Evolutionary conservation across 352 stramenopile species (phyloP).

Genomic region (Phytophthora foliorum): DNA sequence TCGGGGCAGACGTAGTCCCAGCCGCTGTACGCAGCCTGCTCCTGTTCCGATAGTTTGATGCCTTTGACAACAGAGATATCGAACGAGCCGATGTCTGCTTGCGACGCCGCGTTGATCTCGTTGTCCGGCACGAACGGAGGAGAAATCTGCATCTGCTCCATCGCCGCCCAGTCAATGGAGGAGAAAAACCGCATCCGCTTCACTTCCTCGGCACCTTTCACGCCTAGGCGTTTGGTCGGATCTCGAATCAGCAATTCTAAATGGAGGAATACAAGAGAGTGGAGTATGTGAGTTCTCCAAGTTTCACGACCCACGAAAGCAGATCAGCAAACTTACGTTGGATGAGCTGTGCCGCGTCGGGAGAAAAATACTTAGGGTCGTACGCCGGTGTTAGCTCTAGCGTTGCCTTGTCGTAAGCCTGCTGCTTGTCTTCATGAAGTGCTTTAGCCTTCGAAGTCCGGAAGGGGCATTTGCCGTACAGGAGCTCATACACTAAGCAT

Average conservation of each 20-base stretch:
- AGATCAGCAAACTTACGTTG: constrained; percentile 54
- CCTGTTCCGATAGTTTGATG: constrained; percentile 76
- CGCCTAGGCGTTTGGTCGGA: constrained; percentile 73
- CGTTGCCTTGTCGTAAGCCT: constrained; percentile 87
- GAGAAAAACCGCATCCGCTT: constrained; percentile 88
- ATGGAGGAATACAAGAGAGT: constrained; percentile 15
- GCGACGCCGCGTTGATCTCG: constrained; percentile 87
- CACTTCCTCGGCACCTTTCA: constrained; percentile 77
- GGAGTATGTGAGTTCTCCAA: constrained; percentile 12
- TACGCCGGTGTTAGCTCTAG: constrained; percentile 82
- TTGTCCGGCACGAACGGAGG: constrained; percentile 85
- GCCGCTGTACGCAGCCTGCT: constrained; percentile 71
- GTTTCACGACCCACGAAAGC: not conserved
- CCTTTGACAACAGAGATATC: constrained; percentile 78
- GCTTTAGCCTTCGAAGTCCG: constrained; percentile 95
- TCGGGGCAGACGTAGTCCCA: constrained; percentile 84
- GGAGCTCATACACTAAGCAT: constrained; percentile 97
- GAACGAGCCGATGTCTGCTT: constrained; percentile 85
- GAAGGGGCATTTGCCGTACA: constrained; percentile 98
- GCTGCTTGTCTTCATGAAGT: constrained; percentile 92
- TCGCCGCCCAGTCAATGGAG: constrained; percentile 74
- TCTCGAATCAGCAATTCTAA: constrained; percentile 82
- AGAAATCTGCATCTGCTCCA: constrained; percentile 73
- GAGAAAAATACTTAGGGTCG: constrained; percentile 85
- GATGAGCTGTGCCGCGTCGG: constrained; percentile 80